Conservation (phyloP, 2,329 filamentous ascomycete genomes). For the Amphichorda felina region DNA sequence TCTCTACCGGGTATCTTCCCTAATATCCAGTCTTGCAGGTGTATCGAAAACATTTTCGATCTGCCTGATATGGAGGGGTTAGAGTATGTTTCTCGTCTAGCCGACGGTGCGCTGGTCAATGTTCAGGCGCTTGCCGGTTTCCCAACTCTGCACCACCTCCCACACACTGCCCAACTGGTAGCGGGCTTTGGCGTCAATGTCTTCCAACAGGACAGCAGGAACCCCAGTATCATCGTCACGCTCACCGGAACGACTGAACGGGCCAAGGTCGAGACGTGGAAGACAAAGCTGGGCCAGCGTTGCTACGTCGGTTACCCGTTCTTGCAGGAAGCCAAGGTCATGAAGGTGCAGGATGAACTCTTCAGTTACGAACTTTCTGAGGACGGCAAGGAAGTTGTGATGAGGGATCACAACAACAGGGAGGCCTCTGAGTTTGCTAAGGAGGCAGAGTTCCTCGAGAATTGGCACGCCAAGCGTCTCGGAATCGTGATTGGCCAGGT, state of each 20-base stretch:
- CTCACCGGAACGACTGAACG: slow-evolving; percentile 63
- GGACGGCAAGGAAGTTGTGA: slow-evolving; percentile 50
- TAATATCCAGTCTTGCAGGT: slow-evolving; percentile 75
- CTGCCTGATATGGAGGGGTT: slow-evolving; percentile 85
- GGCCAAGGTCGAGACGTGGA: slow-evolving; percentile 60
- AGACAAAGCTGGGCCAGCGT: slow-evolving; percentile 68
- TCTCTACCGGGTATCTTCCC: slow-evolving; percentile 85
- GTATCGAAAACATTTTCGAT: slow-evolving; percentile 93
- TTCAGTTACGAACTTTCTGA: slow-evolving; percentile 73
- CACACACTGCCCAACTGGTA: slow-evolving; percentile 63
- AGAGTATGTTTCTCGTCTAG: slow-evolving; percentile 71
- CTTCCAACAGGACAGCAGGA: slow-evolving; percentile 90
- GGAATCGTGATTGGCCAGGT: slow-evolving; percentile 79
- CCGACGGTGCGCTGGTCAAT: slow-evolving; percentile 74
- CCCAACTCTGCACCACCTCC: slow-evolving; percentile 76
- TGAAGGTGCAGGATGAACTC: slow-evolving; percentile 82
- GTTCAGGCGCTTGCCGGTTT: slow-evolving; percentile 83
- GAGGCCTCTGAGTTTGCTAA: slow-evolving; percentile 77
- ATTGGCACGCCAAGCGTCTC: slow-evolving; percentile 78
- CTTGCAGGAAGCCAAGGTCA: slow-evolving; percentile 83
- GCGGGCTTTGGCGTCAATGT: slow-evolving; percentile 79
- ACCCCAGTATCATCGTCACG: slow-evolving; percentile 91
- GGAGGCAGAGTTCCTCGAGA: slow-evolving; percentile 75
- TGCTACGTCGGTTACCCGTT: slow-evolving; percentile 94
- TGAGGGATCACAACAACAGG: slow-evolving; percentile 58